phyloP scores from a whole-genome alignment of 768 basidiomycete genomes.

The Pleurotus giganteus region DNA sequence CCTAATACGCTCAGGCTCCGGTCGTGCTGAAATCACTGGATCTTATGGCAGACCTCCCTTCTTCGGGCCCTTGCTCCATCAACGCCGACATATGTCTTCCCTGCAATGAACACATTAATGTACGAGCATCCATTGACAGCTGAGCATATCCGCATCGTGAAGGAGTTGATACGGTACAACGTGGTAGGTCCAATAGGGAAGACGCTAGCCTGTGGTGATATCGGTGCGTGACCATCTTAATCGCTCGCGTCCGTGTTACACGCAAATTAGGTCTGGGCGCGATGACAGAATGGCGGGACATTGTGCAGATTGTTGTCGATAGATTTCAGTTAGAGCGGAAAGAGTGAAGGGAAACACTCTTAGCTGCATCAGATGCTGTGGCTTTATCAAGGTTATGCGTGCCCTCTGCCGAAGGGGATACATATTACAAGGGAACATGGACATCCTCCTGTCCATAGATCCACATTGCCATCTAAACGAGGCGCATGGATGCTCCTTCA shows the following conservation, averaged over 20 bases:
- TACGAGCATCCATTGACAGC: conserved; percentile 91
- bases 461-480: too few species aligned
- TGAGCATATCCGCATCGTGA: conserved; percentile 74
- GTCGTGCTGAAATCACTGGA: background rate
- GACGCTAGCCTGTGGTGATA: conserved; percentile 85
- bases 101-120: conserved; percentile 99
- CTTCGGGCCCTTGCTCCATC: conserved; percentile 44
- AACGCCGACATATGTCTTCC: conserved; percentile 89
- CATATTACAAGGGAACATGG: too few species aligned
- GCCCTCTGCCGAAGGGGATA: too few species aligned
- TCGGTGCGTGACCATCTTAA: conserved; percentile 52
- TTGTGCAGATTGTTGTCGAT: conserved; percentile 71
- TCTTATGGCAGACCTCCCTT: background rate
- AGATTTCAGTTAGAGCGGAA: conserved; percentile 22
- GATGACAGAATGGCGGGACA: conserved; percentile 96
- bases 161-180: conserved; percentile 74
- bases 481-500: too few species aligned
- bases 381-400: too few species aligned
- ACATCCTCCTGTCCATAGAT: too few species aligned
- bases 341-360: background rate
- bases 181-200: conserved; percentile 90
- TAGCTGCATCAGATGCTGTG: too few species aligned
- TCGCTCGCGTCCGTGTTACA: conserved; percentile 1
- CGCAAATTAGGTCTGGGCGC: conserved; percentile 71
- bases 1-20: background rate